phyloP scores from a whole-genome alignment of 2,329 filamentous ascomycete genomes.

The Exophiala viscosa region DNA sequence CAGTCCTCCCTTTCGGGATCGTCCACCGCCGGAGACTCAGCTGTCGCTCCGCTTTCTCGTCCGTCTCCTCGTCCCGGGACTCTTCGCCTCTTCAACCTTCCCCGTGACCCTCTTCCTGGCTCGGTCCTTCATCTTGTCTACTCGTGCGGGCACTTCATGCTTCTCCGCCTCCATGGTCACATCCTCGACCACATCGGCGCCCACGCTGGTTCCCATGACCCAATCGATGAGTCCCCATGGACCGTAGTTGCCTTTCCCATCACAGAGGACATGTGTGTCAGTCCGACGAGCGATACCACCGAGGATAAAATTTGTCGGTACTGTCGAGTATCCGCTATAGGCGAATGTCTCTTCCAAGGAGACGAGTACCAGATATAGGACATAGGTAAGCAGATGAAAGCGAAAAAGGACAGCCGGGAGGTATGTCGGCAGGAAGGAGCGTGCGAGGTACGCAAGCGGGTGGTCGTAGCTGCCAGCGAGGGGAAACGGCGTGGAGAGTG shows the following conservation, averaged over 20 bases:
- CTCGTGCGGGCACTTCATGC: conserved; percentile 32
- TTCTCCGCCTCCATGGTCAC: conserved; percentile 40
- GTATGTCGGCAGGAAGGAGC: conserved; percentile 55
- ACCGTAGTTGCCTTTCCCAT: conserved; percentile 45
- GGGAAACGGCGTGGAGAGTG: conserved; percentile 51
- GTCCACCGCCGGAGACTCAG: background rate
- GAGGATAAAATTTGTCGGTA: conserved; percentile 57
- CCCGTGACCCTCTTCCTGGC: conserved; percentile 17
- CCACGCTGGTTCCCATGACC: conserved; percentile 39
- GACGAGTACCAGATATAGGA: conserved; percentile 51
- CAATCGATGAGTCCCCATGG: conserved; percentile 46
- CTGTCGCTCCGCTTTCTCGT: conserved; percentile 16
- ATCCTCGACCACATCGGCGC: conserved; percentile 50
- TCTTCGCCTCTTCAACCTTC: conserved; percentile 11
- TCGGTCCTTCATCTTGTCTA: conserved; percentile 34
- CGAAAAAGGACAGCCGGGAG: conserved; percentile 54
- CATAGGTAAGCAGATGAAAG: conserved; percentile 59
- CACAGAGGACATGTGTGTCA: conserved; percentile 52
- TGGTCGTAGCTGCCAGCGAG: conserved; percentile 60
- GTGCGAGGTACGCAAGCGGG: conserved; percentile 52
- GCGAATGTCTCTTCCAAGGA: conserved; percentile 60
- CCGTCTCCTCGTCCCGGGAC: conserved; percentile 10
- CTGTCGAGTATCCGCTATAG: conserved; percentile 57
- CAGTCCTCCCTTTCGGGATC: background rate
- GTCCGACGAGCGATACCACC: conserved; percentile 56